Evolutionary conservation across 129 eudicot species (phyloP), one percentile per base, ranked within the genome.

Genomic region (Flaveria bidentis): DNA sequence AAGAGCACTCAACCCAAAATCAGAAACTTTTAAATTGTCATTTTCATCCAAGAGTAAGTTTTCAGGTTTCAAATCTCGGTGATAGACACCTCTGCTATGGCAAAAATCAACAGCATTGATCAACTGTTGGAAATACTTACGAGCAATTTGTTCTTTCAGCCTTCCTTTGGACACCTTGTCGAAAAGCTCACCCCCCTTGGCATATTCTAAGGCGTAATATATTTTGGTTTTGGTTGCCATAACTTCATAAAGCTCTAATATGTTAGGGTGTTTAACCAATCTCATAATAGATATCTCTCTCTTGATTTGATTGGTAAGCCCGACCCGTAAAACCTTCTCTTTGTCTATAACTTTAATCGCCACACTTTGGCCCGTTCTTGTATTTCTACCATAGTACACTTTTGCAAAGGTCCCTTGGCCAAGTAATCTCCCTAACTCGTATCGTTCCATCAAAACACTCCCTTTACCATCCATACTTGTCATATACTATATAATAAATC

Each of bases 401-500:
- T 87, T 90, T 11, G 91, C 98, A 69, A 90, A 93, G 5, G 98
- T 88, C 23, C 98, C 98, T 77, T 90, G 97, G n/a, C 97, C 98
- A 4, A 93, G 85, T 60, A 93, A 85, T 81, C 86, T 87, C 42
- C 97, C 97, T 60, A 90, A 42, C 71, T 90, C 97, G 60, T 93
- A 93, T 69, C 73, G 84, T 76, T 84, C 82, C 97, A 92, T 89
- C 83, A 92, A 63, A 39, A 89, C 49, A 36, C 72, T 81, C 57
- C 78, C 85, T 67, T 77, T 88, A 14, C 60, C 45, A 47, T 86
- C 91, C 93, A 85, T 87, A 28, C 44, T 65, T 11, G 25, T 42
- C 46, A 45, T 79, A 52, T 61, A 71, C 42, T 33, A 10, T 6
- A 78, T 46, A 44, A 12, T 78, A 39, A 73, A 46, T 41, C 61